Conservation (phyloP, 208 protist species). For the Leishmania mexicana region DNA sequence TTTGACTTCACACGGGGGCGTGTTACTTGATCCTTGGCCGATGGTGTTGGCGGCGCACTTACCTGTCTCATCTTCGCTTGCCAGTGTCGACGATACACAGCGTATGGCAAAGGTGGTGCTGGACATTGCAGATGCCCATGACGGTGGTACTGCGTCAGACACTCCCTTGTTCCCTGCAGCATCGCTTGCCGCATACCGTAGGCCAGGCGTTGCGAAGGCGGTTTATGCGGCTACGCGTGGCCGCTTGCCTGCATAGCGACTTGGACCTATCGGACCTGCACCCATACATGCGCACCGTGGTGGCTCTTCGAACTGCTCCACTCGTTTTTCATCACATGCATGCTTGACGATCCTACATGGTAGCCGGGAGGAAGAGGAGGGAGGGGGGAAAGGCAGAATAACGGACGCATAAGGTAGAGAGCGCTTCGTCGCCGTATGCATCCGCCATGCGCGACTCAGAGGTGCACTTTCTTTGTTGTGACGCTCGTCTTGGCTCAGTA, state of each 20-base stretch:
- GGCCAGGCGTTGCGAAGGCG: constrained; percentile 18
- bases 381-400: background rate
- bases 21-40: constrained; percentile 41
- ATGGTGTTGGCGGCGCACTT: constrained; percentile 24
- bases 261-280: constrained; percentile 12
- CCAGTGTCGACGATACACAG: background rate
- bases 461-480: background rate
- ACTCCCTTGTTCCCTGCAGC: background rate
- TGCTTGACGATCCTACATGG: background rate
- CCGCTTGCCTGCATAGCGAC: constrained; percentile 12
- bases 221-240: constrained; percentile 28
- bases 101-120: no score
- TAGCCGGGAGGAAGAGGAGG: background rate
- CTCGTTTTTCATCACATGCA: background rate
- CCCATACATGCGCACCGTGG: background rate
- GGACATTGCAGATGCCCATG: constrained; percentile 1
- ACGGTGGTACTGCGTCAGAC: background rate
- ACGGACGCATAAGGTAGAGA: background rate
- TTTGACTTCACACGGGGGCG: constrained; percentile 41
- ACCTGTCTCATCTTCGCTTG: constrained; percentile 17
- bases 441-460: background rate
- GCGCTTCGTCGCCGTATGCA: background rate
- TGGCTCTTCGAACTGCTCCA: background rate
- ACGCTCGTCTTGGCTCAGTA: background rate
- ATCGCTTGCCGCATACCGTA: constrained; percentile 4